Evolutionary conservation across 2,329 filamentous ascomycete species (phyloP), one percentile per base, ranked within the genome.

Genomic region (Aphanoascus verrucosus): DNA sequence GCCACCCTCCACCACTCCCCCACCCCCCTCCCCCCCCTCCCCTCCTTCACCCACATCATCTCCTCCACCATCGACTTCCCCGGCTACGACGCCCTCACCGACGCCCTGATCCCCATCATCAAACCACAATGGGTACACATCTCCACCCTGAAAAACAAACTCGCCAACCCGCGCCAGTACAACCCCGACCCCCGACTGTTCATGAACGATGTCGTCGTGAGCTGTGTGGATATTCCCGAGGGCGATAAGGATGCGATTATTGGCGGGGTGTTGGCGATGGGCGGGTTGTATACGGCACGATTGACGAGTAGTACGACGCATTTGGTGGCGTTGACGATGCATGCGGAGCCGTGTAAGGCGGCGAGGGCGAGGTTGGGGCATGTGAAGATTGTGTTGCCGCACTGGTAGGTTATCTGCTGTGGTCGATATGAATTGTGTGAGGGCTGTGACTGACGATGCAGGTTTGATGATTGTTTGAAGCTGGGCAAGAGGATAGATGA

Each of bases 381-480:
- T 52, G 82, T 82, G 68, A 90, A 88, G 69, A 85, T 96, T 55
- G 87, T 98, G 15, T 75, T 98, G 50, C 93, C 93, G 37, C 93
- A 97, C 65, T 97, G 93, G 88, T 89, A 72, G 63, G 56, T 53
- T 43, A 45, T 14, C n/a, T 7, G 9, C 15, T 40, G 3, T 14
- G 14, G 28, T 7, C 50, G 14, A 52, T 4, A 2, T n/a, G 15
- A 32, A 32, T n/a, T n/a, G n/a, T 6, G 1, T 17, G 15, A 20
- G 4, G 9, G 8, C n/a, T n/a, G 9, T 38, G 32, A 38, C 28
- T 46, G 37, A 42, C 42, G 56, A 62, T 70, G 58, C 47, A 90
- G 86, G 89, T 96, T 98, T 65, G 91, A 97, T 62, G 91, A 96
- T 66, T 98, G 93, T 69, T 80, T 98, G 60, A 93, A 87, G 69